Evolutionary conservation across 495 filamentous ascomycete genomes (phyloP), one percentile per base, ranked within the genome.

Genomic region (Daldinia bambusicola): DNA sequence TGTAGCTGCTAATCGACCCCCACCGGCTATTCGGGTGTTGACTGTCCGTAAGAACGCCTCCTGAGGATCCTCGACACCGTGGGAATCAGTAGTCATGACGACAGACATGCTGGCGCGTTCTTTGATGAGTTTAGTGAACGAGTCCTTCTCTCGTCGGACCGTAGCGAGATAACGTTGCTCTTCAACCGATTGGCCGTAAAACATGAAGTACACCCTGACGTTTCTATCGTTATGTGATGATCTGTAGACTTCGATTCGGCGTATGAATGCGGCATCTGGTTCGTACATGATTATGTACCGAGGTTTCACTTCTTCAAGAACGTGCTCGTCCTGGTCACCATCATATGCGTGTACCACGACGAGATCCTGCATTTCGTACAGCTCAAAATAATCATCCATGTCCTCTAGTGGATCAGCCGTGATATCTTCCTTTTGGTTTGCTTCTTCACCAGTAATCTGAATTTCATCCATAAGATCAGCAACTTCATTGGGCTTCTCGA

Each of bases 231-330:
- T 90, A 77, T 99, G 95, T 10, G 93, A 97, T 63, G 93, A 96
- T 40, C 96, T 90, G 79, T 98, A 99, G 5, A 98, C 94, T 74
- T 99, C 95, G 8, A 99, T 91, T 30, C 96, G 84, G 38, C 96
- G 89, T 71, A 98, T 97, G 78, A 99, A 99, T 4, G 94, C 88
- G n/a, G 94, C 87, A 72, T 98, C 94, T 16, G 96, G 94, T 76
- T 98, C 95, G 78, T 98, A 99, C 95, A 99, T 98, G 75, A 99
- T 92, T 51, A 99, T 93, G 79, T 97, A 98, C 41, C 92, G 89
- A 0, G 95, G 95, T 61, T 91, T 93, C 63, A 94, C 83, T 80
- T 99, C 95, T 76, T 98, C 96, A 1, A 99, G 86, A 20, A 98
- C 84, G 78, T 97, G 92, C 74, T 98, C 96, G 80, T 98, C 96